Conservation (phyloP, 139 green algal genomes). For the Pleodorina starrii region DNA sequence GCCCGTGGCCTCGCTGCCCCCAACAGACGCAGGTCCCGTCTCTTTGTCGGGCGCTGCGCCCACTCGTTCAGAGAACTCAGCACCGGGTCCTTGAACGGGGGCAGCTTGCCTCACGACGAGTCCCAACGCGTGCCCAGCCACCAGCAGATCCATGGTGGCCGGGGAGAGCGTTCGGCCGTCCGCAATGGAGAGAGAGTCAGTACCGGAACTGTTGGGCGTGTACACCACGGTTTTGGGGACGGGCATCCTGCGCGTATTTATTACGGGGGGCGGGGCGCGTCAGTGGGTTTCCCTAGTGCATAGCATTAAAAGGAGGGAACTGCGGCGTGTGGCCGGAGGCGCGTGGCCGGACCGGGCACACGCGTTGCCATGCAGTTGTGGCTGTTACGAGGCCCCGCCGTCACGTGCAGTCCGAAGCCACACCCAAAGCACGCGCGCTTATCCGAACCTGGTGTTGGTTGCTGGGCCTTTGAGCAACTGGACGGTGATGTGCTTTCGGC, state of each 20-base stretch:
- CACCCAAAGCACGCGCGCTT: too few relatives aligned
- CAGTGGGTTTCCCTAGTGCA: too few relatives aligned
- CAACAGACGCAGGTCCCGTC: too few relatives aligned
- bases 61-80: too few relatives aligned
- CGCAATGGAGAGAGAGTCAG: neutral
- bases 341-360: too few relatives aligned
- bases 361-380: too few relatives aligned
- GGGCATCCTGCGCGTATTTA: slow-evolving; percentile 5
- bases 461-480: slow-evolving; percentile 17
- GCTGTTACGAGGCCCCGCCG: too few relatives aligned
- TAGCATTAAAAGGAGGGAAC: neutral
- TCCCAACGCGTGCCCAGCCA: neutral
- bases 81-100: neutral
- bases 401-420: too few relatives aligned
- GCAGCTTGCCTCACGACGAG: neutral
- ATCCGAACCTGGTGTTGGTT: slow-evolving; percentile 11
- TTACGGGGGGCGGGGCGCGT: too few relatives aligned
- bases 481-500: neutral
- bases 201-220: neutral
- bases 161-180: neutral
- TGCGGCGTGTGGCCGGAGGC: neutral
- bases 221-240: neutral
- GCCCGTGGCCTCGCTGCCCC: too few relatives aligned
- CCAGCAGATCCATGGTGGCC: slow-evolving; percentile 13
- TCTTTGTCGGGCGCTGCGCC: too few relatives aligned